These are phyloP conservation scores for Blakeslea trispora DNA, from an alignment of 371 early-diverging fungal species.

Conservation along the genomic window DNA sequence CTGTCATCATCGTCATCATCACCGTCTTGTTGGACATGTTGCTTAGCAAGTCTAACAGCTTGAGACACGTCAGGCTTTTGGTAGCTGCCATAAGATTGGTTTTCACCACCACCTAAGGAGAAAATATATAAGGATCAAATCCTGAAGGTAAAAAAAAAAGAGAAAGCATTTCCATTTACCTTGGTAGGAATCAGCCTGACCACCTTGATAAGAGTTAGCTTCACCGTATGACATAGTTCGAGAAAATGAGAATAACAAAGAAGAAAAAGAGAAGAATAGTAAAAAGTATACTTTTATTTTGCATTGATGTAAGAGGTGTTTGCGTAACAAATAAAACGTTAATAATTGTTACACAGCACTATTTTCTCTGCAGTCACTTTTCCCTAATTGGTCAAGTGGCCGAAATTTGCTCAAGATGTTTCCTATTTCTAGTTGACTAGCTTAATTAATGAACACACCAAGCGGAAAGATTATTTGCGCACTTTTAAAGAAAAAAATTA, in stretches of 20 bases:
- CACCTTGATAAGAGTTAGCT: slow-evolving; percentile 7
- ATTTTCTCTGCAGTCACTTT: not conserved
- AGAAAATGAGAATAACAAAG: not conserved
- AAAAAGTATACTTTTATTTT: not conserved
- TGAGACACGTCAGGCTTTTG: slow-evolving; percentile 31
- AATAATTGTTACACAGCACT: not conserved
- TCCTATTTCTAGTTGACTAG: too few species aligned
- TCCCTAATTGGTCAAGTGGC: not conserved
- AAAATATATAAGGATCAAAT: too few species aligned
- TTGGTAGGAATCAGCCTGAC: slow-evolving; percentile 2
- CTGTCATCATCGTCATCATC: slow-evolving; percentile 30
- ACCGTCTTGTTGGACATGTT: slow-evolving; percentile 25
- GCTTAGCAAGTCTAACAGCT: slow-evolving; percentile 34
- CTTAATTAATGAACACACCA: too few species aligned
- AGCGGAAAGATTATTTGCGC: too few species aligned
- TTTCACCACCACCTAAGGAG: slow-evolving; percentile 1
- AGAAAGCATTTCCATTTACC: too few species aligned
- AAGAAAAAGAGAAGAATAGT: not conserved
- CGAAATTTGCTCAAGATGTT: not conserved
- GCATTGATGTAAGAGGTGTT: not conserved
- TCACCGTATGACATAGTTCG: not conserved
- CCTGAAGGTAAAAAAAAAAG: too few species aligned
- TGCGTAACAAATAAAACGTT: not conserved
- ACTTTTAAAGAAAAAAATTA: too few species aligned
- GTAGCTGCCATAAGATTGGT: slow-evolving; percentile 13